Conservation (phyloP, 2,329 filamentous ascomycete genomes). For the Trichothecium roseum region DNA sequence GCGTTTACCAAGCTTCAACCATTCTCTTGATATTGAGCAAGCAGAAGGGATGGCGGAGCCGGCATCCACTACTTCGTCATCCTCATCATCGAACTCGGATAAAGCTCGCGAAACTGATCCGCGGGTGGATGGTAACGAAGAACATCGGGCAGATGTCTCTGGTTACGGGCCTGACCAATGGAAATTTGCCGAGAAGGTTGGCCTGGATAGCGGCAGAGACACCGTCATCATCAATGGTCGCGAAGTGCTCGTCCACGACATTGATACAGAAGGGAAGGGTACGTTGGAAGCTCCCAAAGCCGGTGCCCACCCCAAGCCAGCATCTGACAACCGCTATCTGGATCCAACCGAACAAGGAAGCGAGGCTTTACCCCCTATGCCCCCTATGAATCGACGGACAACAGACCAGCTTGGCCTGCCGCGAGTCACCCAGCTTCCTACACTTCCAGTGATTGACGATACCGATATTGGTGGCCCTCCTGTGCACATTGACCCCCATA, state of each 20-base stretch:
- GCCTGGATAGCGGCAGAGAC: constrained; percentile 56
- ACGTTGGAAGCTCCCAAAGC: constrained; percentile 36
- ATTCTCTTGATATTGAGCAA: constrained; percentile 37
- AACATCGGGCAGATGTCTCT: constrained; percentile 65
- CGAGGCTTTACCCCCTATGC: constrained; percentile 47
- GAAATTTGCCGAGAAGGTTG: constrained; percentile 52
- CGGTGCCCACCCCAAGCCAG: constrained; percentile 11
- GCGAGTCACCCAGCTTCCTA: constrained; percentile 57
- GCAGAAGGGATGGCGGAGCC: constrained; percentile 37
- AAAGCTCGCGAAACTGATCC: constrained; percentile 13
- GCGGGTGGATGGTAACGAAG: constrained; percentile 44
- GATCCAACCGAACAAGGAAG: constrained; percentile 25
- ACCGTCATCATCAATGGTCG: constrained; percentile 56
- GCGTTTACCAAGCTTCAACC: constrained; percentile 54
- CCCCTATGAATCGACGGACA: constrained; percentile 45
- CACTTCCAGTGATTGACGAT: constrained; percentile 62
- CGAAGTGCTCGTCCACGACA: constrained; percentile 60
- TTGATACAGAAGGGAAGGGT: constrained; percentile 54
- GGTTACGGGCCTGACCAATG: constrained; percentile 71
- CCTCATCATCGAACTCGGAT: constrained; percentile 8
- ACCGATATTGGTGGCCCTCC: constrained; percentile 72
- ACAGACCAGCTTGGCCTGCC: constrained; percentile 60
- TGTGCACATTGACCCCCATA: constrained; percentile 39
- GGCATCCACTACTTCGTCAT: constrained; percentile 6
- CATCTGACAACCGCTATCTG: constrained; percentile 19